Evolutionary conservation across 768 basidiomycete genomes (phyloP).

Genomic region (Boletellus ananiceps): DNA sequence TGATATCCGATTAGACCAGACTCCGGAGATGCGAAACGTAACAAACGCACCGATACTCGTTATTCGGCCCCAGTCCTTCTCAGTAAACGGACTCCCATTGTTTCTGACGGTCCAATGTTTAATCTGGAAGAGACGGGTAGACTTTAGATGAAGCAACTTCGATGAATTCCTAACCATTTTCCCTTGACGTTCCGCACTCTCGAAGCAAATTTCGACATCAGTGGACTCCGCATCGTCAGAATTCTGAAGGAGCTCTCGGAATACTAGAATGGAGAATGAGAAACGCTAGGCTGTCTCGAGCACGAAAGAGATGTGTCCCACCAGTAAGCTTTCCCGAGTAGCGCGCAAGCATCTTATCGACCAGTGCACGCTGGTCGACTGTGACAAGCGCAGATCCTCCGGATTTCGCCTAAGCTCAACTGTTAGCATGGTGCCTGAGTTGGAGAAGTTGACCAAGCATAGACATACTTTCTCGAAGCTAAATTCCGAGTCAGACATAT

Average conservation of each 20-base stretch:
- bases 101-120: constrained; percentile 82
- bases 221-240: constrained; percentile 83
- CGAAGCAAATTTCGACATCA: constrained; percentile 71
- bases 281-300: too few relatives aligned
- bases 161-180: too few relatives aligned
- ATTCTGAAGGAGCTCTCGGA: constrained; percentile 87
- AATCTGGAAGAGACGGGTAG: constrained; percentile 41
- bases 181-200: constrained; percentile 40
- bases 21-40: background rate
- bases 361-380: constrained; percentile 87
- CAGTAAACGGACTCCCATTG: constrained; percentile 83
- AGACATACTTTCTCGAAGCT: too few relatives aligned
- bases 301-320: constrained; percentile 18
- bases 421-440: too few relatives aligned
- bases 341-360: constrained; percentile 90
- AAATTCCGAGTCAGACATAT: too few relatives aligned
- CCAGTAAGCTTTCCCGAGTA: constrained; percentile 91
- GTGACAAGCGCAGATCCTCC: background rate
- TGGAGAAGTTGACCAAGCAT: too few relatives aligned
- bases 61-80: constrained; percentile 83
- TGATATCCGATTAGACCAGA: background rate
- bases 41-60: constrained; percentile 73
- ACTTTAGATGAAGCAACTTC: too few relatives aligned
- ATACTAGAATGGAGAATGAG: constrained; percentile 33
- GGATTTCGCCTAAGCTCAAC: too few relatives aligned